phyloP scores from a whole-genome alignment of 352 stramenopile genomes.

The Pseudoperonospora humuli region DNA sequence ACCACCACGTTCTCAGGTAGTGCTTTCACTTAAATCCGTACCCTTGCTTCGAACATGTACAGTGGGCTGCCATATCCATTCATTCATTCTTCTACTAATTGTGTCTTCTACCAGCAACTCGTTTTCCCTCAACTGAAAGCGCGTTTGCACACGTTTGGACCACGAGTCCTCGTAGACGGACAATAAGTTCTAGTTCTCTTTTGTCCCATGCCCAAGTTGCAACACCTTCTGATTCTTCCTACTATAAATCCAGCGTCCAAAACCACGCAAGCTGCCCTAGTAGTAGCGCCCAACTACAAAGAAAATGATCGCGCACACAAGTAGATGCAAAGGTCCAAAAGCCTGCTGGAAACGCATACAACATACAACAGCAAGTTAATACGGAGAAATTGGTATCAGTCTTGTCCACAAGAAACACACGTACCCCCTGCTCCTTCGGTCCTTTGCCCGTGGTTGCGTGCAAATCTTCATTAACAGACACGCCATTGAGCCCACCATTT shows the following conservation, averaged over 20 bases:
- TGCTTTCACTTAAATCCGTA: not conserved
- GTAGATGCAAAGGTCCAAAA: constrained; percentile 74
- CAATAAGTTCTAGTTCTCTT: constrained; percentile 25
- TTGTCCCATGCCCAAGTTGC: constrained; percentile 7
- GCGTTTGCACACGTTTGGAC: constrained; percentile 11
- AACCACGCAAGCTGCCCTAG: constrained; percentile 21
- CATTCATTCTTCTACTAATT: constrained; percentile 16
- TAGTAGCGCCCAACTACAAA: constrained; percentile 86
- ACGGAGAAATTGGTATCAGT: not conserved
- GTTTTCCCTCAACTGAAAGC: constrained; percentile 1
- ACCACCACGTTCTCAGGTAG: constrained; percentile 10
- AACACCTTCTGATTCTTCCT: constrained; percentile 13
- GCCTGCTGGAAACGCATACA: constrained; percentile 21
- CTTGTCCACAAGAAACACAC: constrained; percentile 1
- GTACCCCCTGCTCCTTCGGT: constrained; percentile 49
- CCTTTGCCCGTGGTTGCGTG: constrained; percentile 28
- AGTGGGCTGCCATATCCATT: not conserved
- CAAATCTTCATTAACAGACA: constrained; percentile 28
- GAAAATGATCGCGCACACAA: constrained; percentile 85
- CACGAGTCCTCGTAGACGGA: constrained; percentile 11
- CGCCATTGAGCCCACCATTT: constrained; percentile 19
- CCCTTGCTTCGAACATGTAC: not conserved
- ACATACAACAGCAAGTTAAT: constrained; percentile 1
- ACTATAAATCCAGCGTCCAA: constrained; percentile 6
- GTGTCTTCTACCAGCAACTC: constrained; percentile 13